Base-by-base conservation (phyloP, 2,329 filamentous ascomycete genomes). In the Botrytis cinerea region DNA sequence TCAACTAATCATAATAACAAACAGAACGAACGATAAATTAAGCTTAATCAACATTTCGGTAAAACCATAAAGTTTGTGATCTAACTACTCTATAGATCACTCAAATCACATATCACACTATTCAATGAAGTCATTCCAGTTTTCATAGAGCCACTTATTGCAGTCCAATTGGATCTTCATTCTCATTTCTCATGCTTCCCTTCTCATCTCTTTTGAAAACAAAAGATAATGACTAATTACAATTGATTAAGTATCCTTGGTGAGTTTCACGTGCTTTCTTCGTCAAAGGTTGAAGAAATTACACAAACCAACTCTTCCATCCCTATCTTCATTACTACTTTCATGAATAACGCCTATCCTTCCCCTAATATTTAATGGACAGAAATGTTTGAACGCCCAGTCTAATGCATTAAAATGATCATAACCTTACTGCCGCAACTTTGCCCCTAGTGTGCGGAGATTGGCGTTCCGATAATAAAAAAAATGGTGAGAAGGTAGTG, bases 401-500 rank as follows among this genome's bases (percentile, higher is more conserved):
- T 60, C 57, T 51, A 66, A 66, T 72, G 70, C 70, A 72, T 66
- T 54, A 54, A 48, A 72, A 66, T 63, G 38, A 66, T 64, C 69
- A 62, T 71, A 46, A 61, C 60, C 57, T 72, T 43, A 66, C 60
- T 57, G 16, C 64, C 64, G 64, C 48, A 68, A 68, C 48, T 68
- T 43, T 68, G 48, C 64, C 48, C 64, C 48, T 43, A 68, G 64
- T 68, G 43, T 68, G 64, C 64, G 48, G 48, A 68, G 64, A 68
- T 68, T 57, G 64, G 35, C 64, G 64, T 57, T 68, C 64, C 48
- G 64, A 54, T 54, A 57, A 68, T 28, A 68, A 54, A 40, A 40
- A 67, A 68, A 57, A 32, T 54, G 35, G 25, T 68, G 48, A 68
- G 25, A 68, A 67, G 51, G 64, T 54, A 67, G 35, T 68, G 18